Evolutionary conservation across 345 rosid species (phyloP).

Genomic region (Laguncularia racemosa): DNA sequence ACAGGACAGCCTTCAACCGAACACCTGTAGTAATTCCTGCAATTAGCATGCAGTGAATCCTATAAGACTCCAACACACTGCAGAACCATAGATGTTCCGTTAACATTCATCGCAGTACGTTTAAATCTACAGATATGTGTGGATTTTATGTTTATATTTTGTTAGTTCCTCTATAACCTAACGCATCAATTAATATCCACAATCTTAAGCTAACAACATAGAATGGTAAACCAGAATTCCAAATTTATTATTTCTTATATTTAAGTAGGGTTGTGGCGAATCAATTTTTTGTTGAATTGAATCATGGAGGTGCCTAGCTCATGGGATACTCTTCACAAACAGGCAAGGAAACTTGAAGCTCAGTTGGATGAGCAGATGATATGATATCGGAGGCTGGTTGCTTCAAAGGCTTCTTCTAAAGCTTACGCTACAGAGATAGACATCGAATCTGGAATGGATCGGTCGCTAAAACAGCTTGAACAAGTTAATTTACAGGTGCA

Average conservation of each 20-base stretch:
- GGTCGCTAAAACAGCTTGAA: slow-evolving; percentile 62
- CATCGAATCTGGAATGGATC: slow-evolving; percentile 71
- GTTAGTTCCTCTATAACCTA: not conserved
- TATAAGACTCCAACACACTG: not conserved
- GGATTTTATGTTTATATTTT: not conserved
- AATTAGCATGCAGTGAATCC: not conserved
- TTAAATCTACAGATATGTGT: not conserved
- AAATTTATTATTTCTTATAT: too few species aligned
- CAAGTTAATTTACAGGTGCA: slow-evolving; percentile 88
- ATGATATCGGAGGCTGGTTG: slow-evolving; percentile 74
- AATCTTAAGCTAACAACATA: too few species aligned
- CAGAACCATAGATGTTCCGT: not conserved
- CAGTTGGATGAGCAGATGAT: slow-evolving; percentile 97
- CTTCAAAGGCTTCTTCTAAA: slow-evolving; percentile 54
- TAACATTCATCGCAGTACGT: not conserved
- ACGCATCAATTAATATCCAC: not conserved
- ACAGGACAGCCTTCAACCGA: slow-evolving; percentile 69
- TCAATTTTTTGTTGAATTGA: too few species aligned
- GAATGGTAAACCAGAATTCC: too few species aligned
- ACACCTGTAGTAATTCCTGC: slow-evolving; percentile 85
- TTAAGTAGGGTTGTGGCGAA: too few species aligned
- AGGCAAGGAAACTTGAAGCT: slow-evolving; percentile 98
- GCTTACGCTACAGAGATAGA: slow-evolving; percentile 58
- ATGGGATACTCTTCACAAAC: too few species aligned
- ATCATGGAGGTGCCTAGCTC: too few species aligned